Evolutionary conservation across 495 filamentous ascomycete genomes (phyloP).

Genomic region (Aspergillus sparsus): DNA sequence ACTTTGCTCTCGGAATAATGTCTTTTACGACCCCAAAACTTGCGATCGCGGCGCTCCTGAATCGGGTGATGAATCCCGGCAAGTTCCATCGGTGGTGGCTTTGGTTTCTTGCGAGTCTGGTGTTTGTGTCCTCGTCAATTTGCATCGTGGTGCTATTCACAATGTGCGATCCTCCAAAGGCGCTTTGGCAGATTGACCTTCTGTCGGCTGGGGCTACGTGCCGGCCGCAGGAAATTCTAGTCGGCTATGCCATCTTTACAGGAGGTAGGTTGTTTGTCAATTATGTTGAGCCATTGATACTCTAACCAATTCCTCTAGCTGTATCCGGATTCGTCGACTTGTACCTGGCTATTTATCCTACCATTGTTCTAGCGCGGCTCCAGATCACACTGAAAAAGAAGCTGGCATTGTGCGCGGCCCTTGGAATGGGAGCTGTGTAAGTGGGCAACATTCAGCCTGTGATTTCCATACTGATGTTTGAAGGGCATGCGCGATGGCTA

Average conservation of each 20-base stretch:
- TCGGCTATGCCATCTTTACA: constrained; percentile 36
- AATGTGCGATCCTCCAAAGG: constrained; percentile 41
- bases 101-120: constrained; percentile 31
- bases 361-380: constrained; percentile 42
- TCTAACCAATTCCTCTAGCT: constrained; percentile 1
- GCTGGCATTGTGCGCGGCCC: constrained; percentile 41
- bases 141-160: constrained; percentile 38
- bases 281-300: not conserved
- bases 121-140: constrained; percentile 24
- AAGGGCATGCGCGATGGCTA: constrained; percentile 28
- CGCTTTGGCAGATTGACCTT: constrained; percentile 43
- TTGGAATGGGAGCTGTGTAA: constrained; percentile 44
- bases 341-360: constrained; percentile 51
- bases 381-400: constrained; percentile 50
- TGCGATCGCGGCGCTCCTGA: constrained; percentile 38
- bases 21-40: constrained; percentile 47
- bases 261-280: constrained; percentile 28
- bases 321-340: constrained; percentile 47
- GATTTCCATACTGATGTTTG: not conserved
- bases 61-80: constrained; percentile 39
- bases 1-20: constrained; percentile 40
- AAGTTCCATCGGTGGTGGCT: constrained; percentile 28
- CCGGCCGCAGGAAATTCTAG: constrained; percentile 32
- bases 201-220: constrained; percentile 31
- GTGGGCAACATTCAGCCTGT: not conserved